Conservation (phyloP, 768 basidiomycete species). For the Boletus rubescentipes region DNA sequence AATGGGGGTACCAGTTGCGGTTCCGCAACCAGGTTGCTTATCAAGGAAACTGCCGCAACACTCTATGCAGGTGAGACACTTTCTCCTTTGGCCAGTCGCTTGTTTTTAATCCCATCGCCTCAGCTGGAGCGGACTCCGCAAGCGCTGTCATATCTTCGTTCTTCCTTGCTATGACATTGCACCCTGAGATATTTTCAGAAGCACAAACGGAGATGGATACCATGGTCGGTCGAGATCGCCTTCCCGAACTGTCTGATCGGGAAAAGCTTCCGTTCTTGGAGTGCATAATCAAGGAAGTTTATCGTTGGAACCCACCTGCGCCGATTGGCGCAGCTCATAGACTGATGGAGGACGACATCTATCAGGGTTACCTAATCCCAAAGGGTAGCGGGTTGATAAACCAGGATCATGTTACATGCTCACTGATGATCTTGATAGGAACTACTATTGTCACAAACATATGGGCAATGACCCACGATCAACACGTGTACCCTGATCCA, state of each 20-base stretch:
- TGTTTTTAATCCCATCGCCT: not conserved
- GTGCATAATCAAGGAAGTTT: conserved; percentile 25
- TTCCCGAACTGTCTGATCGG: conserved; percentile 24
- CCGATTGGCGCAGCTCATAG: conserved; percentile 12
- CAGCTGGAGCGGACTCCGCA: conserved; percentile 3
- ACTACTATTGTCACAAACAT: conserved; percentile 2
- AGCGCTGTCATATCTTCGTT: conserved; percentile 5
- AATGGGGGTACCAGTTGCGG: conserved; percentile 2
- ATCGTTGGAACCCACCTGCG: conserved; percentile 14
- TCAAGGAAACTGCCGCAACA: conserved; percentile 5
- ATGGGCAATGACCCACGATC: conserved; percentile 6
- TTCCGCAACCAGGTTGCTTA: not conserved
- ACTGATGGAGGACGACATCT: conserved; percentile 10
- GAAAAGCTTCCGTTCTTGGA: conserved; percentile 44
- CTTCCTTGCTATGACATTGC: conserved; percentile 2
- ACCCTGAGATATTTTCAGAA: not conserved
- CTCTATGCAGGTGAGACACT: not conserved
- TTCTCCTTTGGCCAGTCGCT: not conserved
- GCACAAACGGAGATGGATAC: not conserved
- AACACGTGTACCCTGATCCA: not conserved
- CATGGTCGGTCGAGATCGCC: not conserved
- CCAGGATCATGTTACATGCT: not conserved
- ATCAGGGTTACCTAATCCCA: conserved; percentile 1
- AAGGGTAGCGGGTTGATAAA: not conserved
- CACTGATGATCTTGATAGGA: not conserved